These are phyloP conservation scores for Cinnamomum chago DNA, from an alignment of 164 flowering plant genomes.

Conservation along the genomic window DNA sequence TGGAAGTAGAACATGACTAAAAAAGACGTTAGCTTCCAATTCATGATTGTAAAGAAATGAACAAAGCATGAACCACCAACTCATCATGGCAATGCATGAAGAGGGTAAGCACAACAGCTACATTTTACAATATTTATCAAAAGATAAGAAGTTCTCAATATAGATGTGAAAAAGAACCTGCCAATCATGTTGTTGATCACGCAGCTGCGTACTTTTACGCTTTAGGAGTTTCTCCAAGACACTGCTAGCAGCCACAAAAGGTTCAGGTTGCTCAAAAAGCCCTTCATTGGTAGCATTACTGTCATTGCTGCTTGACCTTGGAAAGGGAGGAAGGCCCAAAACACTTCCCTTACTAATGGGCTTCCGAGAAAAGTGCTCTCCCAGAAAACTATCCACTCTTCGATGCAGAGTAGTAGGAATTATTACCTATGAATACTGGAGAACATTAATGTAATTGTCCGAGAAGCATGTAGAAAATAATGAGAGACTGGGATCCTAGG, in stretches of 20 bases:
- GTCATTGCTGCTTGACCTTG: constrained; percentile 55
- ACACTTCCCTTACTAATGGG: constrained; percentile 26
- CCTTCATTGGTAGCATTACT: constrained; percentile 64
- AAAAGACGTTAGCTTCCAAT: background rate
- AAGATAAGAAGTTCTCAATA: background rate
- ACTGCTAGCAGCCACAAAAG: constrained; percentile 33
- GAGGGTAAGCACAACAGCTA: background rate
- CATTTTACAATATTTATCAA: background rate
- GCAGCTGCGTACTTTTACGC: constrained; percentile 58
- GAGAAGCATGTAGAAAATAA: background rate
- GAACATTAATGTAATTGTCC: constrained; percentile 14
- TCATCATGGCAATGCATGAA: background rate
- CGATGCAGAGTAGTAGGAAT: constrained; percentile 50
- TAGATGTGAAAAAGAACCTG: constrained; percentile 47
- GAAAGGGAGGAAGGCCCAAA: constrained; percentile 29
- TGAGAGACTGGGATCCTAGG: constrained; percentile 1
- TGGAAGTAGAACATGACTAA: background rate
- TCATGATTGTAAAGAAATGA: background rate
- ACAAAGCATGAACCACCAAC: background rate
- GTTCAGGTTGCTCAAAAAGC: constrained; percentile 64
- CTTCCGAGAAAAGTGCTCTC: constrained; percentile 51
- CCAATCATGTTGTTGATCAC: constrained; percentile 70
- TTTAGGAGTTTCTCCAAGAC: constrained; percentile 53
- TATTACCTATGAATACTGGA: constrained; percentile 44
- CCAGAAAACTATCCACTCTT: constrained; percentile 61